These are phyloP conservation scores for Erodium chrysanthum DNA, from an alignment of 441 rosid species.

Conservation along the genomic window DNA sequence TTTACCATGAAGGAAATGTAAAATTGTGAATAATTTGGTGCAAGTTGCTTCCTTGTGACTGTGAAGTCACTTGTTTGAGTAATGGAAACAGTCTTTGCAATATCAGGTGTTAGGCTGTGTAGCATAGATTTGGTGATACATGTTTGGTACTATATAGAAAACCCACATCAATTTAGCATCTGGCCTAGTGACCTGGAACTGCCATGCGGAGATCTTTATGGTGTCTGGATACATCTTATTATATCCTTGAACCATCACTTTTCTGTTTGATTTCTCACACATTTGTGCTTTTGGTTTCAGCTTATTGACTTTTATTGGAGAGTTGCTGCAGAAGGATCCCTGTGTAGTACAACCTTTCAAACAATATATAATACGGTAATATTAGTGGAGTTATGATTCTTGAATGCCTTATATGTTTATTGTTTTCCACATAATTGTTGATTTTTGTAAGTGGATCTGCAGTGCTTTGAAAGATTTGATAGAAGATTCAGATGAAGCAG, in stretches of 20 bases:
- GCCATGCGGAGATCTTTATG: too few species aligned
- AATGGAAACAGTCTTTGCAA: not conserved
- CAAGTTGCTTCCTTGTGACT: slow-evolving; percentile 3
- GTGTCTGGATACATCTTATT: not conserved
- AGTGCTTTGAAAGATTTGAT: slow-evolving; percentile 62
- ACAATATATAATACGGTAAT: slow-evolving; percentile 49
- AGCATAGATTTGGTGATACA: not conserved
- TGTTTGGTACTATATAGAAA: not conserved
- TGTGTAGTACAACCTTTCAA: slow-evolving; percentile 36
- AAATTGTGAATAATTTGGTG: not conserved
- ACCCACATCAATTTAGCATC: not conserved
- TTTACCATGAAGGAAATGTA: slow-evolving; percentile 1
- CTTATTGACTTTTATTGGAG: slow-evolving; percentile 50
- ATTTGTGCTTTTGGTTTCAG: slow-evolving; percentile 34
- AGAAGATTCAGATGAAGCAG: slow-evolving; percentile 53
- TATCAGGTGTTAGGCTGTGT: not conserved
- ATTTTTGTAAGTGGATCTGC: slow-evolving; percentile 31
- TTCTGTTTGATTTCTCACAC: slow-evolving; percentile 19
- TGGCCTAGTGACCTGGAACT: not conserved
- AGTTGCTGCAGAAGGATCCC: slow-evolving; percentile 46
- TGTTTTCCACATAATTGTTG: slow-evolving; percentile 15
- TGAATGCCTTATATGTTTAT: slow-evolving; percentile 16
- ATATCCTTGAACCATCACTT: not conserved
- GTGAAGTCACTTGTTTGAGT: slow-evolving; percentile 1
- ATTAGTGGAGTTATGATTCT: slow-evolving; percentile 11